Conservation (phyloP, 2,329 filamentous ascomycete species). For the Monosporascus sp. region DNA sequence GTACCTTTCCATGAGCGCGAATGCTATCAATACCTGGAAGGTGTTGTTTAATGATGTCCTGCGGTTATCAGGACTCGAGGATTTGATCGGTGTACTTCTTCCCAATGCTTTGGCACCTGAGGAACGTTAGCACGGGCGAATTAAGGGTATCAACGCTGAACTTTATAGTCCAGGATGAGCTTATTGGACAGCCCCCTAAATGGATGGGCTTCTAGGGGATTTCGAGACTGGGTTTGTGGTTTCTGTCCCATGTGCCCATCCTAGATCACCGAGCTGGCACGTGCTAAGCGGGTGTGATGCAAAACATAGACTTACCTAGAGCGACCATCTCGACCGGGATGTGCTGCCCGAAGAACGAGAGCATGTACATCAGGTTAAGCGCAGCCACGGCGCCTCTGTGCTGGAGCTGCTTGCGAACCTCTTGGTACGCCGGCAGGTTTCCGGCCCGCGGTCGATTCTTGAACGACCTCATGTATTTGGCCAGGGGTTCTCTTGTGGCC, state of each 20-base stretch:
- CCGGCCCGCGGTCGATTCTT: conserved; percentile 50
- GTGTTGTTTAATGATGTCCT: conserved; percentile 40
- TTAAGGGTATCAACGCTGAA: background rate
- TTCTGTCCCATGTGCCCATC: too few species aligned
- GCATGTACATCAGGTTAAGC: conserved; percentile 57
- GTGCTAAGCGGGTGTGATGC: too few species aligned
- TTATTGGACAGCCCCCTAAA: too few species aligned
- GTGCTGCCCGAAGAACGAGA: conserved; percentile 61
- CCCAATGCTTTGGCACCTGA: conserved; percentile 41
- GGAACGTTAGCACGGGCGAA: conserved; percentile 6
- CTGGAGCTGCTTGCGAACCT: conserved; percentile 45
- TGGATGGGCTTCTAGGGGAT: too few species aligned
- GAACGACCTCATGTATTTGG: conserved; percentile 55
- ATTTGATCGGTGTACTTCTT: conserved; percentile 40
- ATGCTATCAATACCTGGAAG: conserved; percentile 44
- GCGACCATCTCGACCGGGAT: conserved; percentile 62
- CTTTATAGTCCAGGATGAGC: too few species aligned
- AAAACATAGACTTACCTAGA: conserved; percentile 37
- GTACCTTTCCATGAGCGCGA: conserved; percentile 47
- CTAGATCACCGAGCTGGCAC: too few species aligned
- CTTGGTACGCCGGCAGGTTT: conserved; percentile 40
- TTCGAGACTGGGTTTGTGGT: too few species aligned
- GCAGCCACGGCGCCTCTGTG: conserved; percentile 45
- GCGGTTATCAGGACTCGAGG: conserved; percentile 31
- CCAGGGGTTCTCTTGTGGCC: conserved; percentile 55